Evolutionary conservation across 2,329 filamentous ascomycete genomes (phyloP), one percentile per base, ranked within the genome.

Genomic region (Periconia macrospinosa): DNA sequence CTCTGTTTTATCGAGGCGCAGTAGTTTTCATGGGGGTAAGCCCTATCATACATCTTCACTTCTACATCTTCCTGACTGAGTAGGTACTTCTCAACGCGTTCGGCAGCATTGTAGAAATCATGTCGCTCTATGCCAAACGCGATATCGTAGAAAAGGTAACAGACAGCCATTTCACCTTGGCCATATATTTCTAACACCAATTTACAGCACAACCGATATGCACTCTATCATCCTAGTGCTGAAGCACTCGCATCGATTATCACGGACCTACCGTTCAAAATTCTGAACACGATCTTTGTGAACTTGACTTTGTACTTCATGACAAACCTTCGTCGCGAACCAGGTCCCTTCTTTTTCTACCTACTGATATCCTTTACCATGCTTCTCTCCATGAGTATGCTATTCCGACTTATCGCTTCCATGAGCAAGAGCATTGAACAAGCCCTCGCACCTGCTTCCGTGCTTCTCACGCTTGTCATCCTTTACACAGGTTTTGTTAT

Each of bases 191-290:
- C 45, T 52, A n/a, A 52, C 19, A 14, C 5, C 3, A 18, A 11
- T 17, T 19, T 20, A 10, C 14, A 49, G 51, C 92, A 97, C 65
- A 78, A 82, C 51, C 86, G 89, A 53, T 96, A 96, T 69, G 91
- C 92, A 17, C 81, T 96, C 17, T 96, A 96, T 66, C 92, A 96
- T 66, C 91, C 92, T 0, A 92, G 89, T 10, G 89, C 91, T n/a
- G 92, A 97, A 79, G 90, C 91, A 17, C 81, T 91, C 54, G 85
- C 90, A 0, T 94, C 90, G 9, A 94, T 96, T 87, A 75, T 96
- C 33, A 88, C 85, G 58, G 92, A 97, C 64, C 75, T 95, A 74
- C 92, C 92, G 0, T 91, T 91, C 74, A 96, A 94, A 72, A 74
- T 95, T 8, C 37, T 74, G 15, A 92, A 92, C 62, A 76, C 85